Base-by-base conservation (phyloP, 306 rosid genomes). In the Malus asiatica region DNA sequence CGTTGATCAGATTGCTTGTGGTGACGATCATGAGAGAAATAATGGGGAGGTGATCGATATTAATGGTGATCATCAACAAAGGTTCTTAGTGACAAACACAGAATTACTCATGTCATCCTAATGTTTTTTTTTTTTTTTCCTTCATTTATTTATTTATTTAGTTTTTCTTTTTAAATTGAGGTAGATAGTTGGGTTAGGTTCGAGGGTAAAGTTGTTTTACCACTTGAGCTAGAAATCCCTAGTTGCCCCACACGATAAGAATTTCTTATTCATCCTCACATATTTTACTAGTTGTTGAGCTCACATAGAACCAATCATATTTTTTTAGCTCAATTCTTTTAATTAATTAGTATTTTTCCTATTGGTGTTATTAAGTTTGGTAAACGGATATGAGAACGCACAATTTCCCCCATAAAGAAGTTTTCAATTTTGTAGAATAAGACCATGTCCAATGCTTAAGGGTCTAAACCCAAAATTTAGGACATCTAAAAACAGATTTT, bases 241-340 rank as follows among this genome's bases (percentile, higher is more conserved):
- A 16, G 11, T 9, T 29, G 67, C 25, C 25, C 25, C 19, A 89
- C 40, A 35, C 40, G 40, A 35, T 35, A 2, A 35, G 2, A 6
- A 35, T 55, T 55, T 55, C 10, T 77, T 87, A 78, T 88, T 92
- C 71, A 81, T 86, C 46, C 91, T 89, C 79, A 84, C 91, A 86
- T 83, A 87, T 64, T 88, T 84, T 78, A 83, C 71, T 40, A 81
- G 82, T 69, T 85, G 81, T 35, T 35, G 38, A 33, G 38, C 8
- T 33, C 38, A 33, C 38, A 1, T 2, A 33, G 38, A 33, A 33
- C 38, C 38, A 5, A 2, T 33, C 8, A 82, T 22, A 20, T 9
- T 2, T 40, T 40, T 40, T 40, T 40, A 40, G 45, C 45, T 40
- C 12, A 40, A 2, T 40, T 40, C 11, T 40, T 40, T 13, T 46